A percentile compares a stretch with the other conserved stretches of the same genome.
Conservation (phyloP, 331 rosid genomes). For the Phaseolus coccineus region DNA sequence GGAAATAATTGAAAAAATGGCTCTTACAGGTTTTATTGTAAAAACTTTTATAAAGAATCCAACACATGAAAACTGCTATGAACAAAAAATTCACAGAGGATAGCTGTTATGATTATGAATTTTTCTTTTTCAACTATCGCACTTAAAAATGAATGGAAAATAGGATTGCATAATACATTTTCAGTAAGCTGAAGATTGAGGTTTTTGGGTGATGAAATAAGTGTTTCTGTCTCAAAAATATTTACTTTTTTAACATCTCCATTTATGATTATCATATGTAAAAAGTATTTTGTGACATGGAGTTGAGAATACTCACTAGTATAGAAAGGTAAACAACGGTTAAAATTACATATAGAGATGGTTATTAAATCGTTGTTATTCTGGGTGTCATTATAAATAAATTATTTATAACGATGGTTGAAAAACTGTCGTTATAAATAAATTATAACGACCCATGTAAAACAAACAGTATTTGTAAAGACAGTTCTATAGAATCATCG, state of each 20-base stretch:
- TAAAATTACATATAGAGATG: too few species aligned
- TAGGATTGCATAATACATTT: not conserved
- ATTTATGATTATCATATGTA: not conserved
- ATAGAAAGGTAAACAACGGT: too few species aligned
- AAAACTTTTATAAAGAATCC: not conserved
- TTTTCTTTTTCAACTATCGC: not conserved
- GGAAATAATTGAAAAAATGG: not conserved
- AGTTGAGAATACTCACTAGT: not conserved
- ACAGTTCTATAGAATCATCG: too few species aligned
- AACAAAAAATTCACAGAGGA: not conserved
- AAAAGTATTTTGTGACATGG: not conserved
- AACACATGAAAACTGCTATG: not conserved
- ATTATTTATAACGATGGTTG: too few species aligned
- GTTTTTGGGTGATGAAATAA: not conserved
- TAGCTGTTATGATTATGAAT: not conserved
- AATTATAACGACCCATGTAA: too few species aligned
- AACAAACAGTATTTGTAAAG: too few species aligned
- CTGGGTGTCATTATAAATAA: too few species aligned
- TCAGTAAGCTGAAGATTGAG: not conserved
- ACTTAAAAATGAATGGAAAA: not conserved
- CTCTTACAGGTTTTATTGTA: not conserved
- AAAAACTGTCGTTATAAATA: too few species aligned
- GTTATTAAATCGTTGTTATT: too few species aligned
- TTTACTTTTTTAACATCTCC: not conserved
- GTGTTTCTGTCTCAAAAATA: not conserved